Base-by-base conservation (phyloP, 2,329 filamentous ascomycete species). In the Coniochaeta hoffmannii region DNA sequence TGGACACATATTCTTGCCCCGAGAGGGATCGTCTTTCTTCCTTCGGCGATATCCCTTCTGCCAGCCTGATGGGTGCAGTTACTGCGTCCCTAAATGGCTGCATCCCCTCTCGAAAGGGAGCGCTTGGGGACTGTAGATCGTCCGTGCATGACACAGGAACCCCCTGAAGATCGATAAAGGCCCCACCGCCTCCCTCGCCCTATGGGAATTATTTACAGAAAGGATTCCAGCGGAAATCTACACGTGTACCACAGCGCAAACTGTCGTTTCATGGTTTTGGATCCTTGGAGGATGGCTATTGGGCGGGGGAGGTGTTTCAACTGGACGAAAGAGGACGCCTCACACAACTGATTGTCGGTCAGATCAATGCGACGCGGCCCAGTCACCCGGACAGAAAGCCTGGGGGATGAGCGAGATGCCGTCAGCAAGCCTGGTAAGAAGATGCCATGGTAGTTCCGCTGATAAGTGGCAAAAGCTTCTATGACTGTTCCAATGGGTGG, bases 121-220 rank as follows among this genome's bases (percentile, higher is more conserved):
- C 22, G 41, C 41, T 46, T 46, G 41, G 41, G 41, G 41, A 46
- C 41, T 28, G 41, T 24, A 28, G 41, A 46, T 46, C 41, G 41
- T 46, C 41, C 11, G 41, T 28, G 41, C 41, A 26, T 46, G 41
- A 46, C 41, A 46, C 41, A 46, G 19, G 9, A 46, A 46, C 41
- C 41, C 38, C 41, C 41, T 46, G 41, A 46, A 46, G 41, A 46
- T 46, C 41, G 41, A 46, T 46, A 46, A 28, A n/a, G 30, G 22
- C 41, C 24, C 41, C 41, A 15, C 41, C 9, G 11, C n/a, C 41
- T 46, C 41, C 41, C 41, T 46, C 30, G 41, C 22, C 41, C 22
- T 26, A 10, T 28, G 22, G 22, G 22, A 46, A 8, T n/a, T 46
- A 28, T 46, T 19, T 46, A 12, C 22, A 46, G 10, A 28, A n/a